Percentiles rank a stretch among this genome's conserved stretches.
phyloP scores from a whole-genome alignment of 208 protist species.

The Trichomonas tenax region DNA sequence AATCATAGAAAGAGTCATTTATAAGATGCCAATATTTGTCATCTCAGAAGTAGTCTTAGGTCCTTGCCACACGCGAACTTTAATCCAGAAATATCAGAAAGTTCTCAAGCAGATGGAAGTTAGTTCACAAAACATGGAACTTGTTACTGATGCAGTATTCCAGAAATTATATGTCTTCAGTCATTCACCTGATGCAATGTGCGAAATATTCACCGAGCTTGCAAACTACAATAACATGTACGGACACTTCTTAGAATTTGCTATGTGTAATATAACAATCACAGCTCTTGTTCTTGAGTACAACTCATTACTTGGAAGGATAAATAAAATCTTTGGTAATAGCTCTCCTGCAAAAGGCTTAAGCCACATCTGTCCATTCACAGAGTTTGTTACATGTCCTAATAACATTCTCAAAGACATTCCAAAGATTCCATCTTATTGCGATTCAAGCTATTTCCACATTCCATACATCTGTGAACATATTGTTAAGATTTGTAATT shows the following conservation, averaged over 20 bases:
- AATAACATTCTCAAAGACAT: not conserved
- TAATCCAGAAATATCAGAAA: not conserved
- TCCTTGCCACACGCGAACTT: not conserved
- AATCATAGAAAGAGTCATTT: not conserved
- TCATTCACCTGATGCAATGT: not conserved
- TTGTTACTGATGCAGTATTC: not conserved
- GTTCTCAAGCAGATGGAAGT: not conserved
- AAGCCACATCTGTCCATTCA: not conserved
- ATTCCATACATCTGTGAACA: not conserved
- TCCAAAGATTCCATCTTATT: not conserved
- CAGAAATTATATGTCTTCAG: not conserved
- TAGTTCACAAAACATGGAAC: no score
- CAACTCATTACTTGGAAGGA: not conserved
- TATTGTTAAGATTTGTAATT: not conserved
- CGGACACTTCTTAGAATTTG: not conserved
- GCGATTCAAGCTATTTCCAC: not conserved
- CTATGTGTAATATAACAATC: not conserved
- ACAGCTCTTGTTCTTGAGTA: not conserved
- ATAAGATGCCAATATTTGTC: not conserved
- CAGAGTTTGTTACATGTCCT: not conserved
- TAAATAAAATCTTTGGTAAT: not conserved
- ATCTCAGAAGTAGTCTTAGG: not conserved
- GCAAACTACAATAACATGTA: not conserved
- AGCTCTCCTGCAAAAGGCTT: not conserved
- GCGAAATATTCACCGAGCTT: not conserved